Evolutionary conservation across 176 grass and related monocot species (phyloP), one percentile per base, ranked within the genome.

Genomic region (Carex littledalei): DNA sequence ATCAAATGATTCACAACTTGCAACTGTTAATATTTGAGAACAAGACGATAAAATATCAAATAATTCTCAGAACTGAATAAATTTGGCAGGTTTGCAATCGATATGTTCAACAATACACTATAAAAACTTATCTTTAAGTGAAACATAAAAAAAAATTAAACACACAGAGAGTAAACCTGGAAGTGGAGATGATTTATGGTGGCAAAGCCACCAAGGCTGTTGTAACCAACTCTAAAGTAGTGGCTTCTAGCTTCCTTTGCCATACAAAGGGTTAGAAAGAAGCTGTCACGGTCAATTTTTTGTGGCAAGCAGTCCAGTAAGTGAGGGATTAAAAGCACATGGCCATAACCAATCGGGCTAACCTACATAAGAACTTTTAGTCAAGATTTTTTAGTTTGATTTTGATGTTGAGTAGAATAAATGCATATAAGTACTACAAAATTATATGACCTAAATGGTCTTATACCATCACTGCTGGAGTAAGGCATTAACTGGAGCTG

Each of bases 201-300:
- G n/a, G 92, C 94, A 79, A 97, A 97, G 78, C 92, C 94, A 86
- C 92, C 94, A 88, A 97, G 83, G 82, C 94, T 97, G 80, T 97
- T 97, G 87, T 94, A 97, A n/a, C 92, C 94, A 85, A 97, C 86
- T 81, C 94, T 93, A 78, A 97, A 91, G 81, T 91, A 94, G 14
- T 90, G 86, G 59, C 61, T 97, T 84, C 81, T 71, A 8, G 90
- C 92, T 75, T 97, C 92, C 67, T 84, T 81, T 1, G 94, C 92
- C 92, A 94, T 87, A 68, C 89, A 85, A 88, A 97, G 87, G 1
- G 94, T 92, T 81, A 97, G 88, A 85, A 88, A 92, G 84, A 93
- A 90, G 78, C 84, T 94, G 71, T 94, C 92, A 67, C 26, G 65
- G 84, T 97, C 92, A 74, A 94, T 92, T 87, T 74, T 93, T 93